Evolutionary conservation across 2,329 filamentous ascomycete genomes (phyloP), one percentile per base, ranked within the genome.

Genomic region (Ophidiomyces ophidiicola): DNA sequence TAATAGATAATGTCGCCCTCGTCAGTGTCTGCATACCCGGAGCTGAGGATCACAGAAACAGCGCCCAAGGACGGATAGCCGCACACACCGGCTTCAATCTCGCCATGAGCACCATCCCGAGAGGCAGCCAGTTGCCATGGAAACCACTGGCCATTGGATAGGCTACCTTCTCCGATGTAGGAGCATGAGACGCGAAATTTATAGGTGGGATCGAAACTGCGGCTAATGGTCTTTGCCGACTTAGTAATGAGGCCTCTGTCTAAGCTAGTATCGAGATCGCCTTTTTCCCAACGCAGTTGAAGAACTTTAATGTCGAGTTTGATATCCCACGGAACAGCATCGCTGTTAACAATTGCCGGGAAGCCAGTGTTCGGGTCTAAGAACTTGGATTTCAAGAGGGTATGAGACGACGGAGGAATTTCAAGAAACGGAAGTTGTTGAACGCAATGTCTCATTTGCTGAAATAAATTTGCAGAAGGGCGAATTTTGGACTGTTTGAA

Each of bases 1-100:
- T 76, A 74, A 30, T 60, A 53, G 4, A 76, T 61, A 0, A 48
- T 48, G 12, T 73, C 55, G 1, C 71, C 70, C 10, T 64, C 34
- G 49, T 77, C 72, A 5, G 54, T 50, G 44, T 76, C 68, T 0
- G 60, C 53, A 47, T 74, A 72, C 0, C 44, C 31, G 10, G 37
- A 38, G n/a, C 47, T 67, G 5, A 78, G 55, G 0, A 80, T 65
- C 24, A 78, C 66, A 0, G 69, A 74, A 33, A 62, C 71, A 0
- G 72, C 70, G 0, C 74, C 74, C 1, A 55, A 32, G 0, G 49
- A 49, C 1, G 46, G 49, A 4, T 57, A 57, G 2, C 74, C 72
- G 14, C 54, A 63, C 24, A 80, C 78, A 1, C 56, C 56, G 2
- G 45, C 53, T 23, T 54, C 49, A 1, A 24, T 31, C 4, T 49